Evolutionary conservation across 345 rosid genomes (phyloP), one percentile per base, ranked within the genome.

Genomic region (Salix brachista): DNA sequence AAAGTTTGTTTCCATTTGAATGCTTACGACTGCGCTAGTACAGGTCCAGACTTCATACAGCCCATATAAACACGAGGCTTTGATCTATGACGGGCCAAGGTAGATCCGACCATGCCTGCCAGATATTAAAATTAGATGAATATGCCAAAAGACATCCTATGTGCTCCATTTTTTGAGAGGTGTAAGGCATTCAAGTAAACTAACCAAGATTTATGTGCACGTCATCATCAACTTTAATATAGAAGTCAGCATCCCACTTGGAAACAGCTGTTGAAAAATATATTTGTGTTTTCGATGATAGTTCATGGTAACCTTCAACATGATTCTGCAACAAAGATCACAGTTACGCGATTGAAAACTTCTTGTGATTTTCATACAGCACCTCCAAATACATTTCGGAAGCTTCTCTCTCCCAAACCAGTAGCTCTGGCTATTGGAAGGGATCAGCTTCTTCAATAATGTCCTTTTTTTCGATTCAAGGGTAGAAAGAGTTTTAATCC

Each of bases 11-110:
- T 42, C 65, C 62, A 37, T 75, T 71, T 8, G 72, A 69, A 21
- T 75, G 62, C 89, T 70, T 92, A 93, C 99, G 89, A 93, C 76
- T 91, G 98, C 68, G 97, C 89, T 39, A 93, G 88, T 78, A 96
- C 94, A 28, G 97, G 94, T 84, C 98, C 98, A 21, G 99, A 96
- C 76, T 96, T 96, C 99, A 96, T 96, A 80, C 98, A 96, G 46
- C 97, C 99, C 17, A 96, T 89, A 78, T 96, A 96, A 69, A 92
- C 90, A 65, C 89, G 87, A 8, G 87, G 85, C 75, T 96, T 91
- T 66, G 92, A 88, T 85, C 90, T 87, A 80, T 96, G 97, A 37
- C 91, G 92, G 52, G 91, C 93, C 86, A 96, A 85, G 67, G 92
- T 93, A 72, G 96, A 90, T 66, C 93, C 91, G 30, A 91, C 81